phyloP scores from a whole-genome alignment of 2,329 filamentous ascomycete genomes.

The Xylariaceae sp. region DNA sequence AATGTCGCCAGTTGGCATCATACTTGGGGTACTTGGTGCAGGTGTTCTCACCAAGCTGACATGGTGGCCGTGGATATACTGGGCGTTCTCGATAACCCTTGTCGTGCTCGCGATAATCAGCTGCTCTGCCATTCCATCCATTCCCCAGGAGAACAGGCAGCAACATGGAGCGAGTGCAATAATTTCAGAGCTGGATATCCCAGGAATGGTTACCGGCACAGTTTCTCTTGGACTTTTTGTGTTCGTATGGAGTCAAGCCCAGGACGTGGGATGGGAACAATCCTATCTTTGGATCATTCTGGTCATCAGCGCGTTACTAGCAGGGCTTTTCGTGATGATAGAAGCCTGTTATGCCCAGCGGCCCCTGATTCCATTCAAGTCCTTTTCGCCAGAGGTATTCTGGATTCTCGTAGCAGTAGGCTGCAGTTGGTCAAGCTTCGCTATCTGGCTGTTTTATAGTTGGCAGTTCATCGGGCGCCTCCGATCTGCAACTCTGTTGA shows the following conservation, averaged over 20 bases:
- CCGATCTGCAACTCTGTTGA: conserved; percentile 29
- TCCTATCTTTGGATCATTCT: conserved; percentile 53
- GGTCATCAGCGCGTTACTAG: conserved; percentile 50
- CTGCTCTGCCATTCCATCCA: conserved; percentile 33
- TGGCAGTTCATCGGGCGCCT: conserved; percentile 37
- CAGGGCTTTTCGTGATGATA: conserved; percentile 51
- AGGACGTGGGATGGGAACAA: conserved; percentile 52
- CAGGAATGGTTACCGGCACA: conserved; percentile 42
- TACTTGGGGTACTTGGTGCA: conserved; percentile 38
- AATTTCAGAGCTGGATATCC: conserved; percentile 35
- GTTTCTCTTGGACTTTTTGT: conserved; percentile 56
- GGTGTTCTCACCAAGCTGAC: conserved; percentile 35
- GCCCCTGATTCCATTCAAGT: conserved; percentile 46
- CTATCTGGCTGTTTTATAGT: conserved; percentile 37
- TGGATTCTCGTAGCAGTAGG: conserved; percentile 42
- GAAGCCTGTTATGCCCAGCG: conserved; percentile 41
- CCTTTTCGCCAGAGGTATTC: conserved; percentile 38
- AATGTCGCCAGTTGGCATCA: conserved; percentile 42
- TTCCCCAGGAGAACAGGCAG: conserved; percentile 17
- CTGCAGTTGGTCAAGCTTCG: conserved; percentile 39
- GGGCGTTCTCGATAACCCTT: conserved; percentile 36
- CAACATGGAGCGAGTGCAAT: conserved; percentile 15
- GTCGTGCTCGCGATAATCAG: conserved; percentile 31
- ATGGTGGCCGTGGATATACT: conserved; percentile 47
- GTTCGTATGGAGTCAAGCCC: conserved; percentile 62